A percentile compares a stretch with the other conserved stretches of the same genome.
These are phyloP conservation scores for Lachancea sp. DNA, from an alignment of 805 yeast species.

Conservation along the genomic window DNA sequence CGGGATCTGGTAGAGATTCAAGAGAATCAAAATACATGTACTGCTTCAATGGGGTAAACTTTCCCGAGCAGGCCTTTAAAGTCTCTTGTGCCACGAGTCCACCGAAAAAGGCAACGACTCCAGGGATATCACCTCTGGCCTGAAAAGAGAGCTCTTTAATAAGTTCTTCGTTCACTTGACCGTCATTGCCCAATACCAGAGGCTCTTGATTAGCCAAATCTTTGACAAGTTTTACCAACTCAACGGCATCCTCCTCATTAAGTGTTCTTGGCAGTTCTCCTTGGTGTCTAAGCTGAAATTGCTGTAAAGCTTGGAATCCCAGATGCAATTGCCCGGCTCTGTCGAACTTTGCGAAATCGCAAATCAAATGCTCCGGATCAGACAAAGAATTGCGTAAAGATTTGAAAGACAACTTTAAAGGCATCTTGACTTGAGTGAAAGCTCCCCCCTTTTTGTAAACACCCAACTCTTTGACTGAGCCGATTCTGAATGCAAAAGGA, in stretches of 20 bases:
- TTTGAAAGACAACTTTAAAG: conserved; percentile 56
- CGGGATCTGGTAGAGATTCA: conserved; percentile 72
- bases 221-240: conserved; percentile 52
- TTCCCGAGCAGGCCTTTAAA: conserved; percentile 89
- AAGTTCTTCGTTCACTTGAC: conserved; percentile 53
- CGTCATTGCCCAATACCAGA: conserved; percentile 45
- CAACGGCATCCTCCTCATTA: conserved; percentile 66
- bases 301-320: conserved; percentile 85
- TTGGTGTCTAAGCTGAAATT: conserved; percentile 56
- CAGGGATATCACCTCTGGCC: conserved; percentile 88
- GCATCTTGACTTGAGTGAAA: conserved; percentile 88
- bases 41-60: conserved; percentile 90
- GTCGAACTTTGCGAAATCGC: conserved; percentile 93
- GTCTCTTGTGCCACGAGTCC: conserved; percentile 96
- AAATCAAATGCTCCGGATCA: conserved; percentile 70
- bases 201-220: conserved; percentile 51
- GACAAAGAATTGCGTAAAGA: conserved; percentile 56
- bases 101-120: conserved; percentile 82
- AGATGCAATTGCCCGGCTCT: conserved; percentile 86
- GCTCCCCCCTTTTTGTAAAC: conserved; percentile 76
- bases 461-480: conserved; percentile 49
- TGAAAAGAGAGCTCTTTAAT: conserved; percentile 73
- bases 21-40: conserved; percentile 89
- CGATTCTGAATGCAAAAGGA: conserved; percentile 86
- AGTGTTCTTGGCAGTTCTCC: conserved; percentile 72